Percentiles rank a stretch among this genome's conserved stretches.
phyloP scores from a whole-genome alignment of 164 flowering plant genomes.

The Magnolia changhungtana region DNA sequence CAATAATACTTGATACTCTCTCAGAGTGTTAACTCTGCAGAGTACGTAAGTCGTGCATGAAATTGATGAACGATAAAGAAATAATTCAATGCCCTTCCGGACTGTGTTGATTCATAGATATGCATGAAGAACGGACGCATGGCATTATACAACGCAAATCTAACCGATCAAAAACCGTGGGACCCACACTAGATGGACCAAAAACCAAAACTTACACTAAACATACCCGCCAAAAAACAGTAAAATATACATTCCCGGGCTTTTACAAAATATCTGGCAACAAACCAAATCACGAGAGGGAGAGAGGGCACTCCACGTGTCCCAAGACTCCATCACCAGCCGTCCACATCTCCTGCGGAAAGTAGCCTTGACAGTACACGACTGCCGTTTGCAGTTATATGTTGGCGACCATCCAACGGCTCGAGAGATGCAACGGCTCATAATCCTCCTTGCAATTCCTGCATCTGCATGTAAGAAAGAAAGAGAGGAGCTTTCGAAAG shows the following conservation, averaged over 20 bases:
- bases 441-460: not conserved
- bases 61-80: too few species aligned
- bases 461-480: not conserved
- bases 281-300: not conserved
- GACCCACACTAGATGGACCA: too few species aligned
- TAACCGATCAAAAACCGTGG: too few species aligned
- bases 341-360: conserved; percentile 11
- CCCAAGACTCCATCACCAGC: not conserved
- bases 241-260: not conserved
- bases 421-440: conserved; percentile 2
- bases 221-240: too few species aligned
- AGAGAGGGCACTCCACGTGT: not conserved
- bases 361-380: not conserved
- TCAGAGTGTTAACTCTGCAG: too few species aligned
- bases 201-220: too few species aligned
- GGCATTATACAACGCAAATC: too few species aligned
- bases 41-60: too few species aligned
- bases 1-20: too few species aligned
- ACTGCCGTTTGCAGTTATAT: not conserved
- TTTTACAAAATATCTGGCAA: not conserved
- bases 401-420: not conserved
- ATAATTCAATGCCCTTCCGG: too few species aligned
- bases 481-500: not conserved
- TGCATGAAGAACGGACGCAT: too few species aligned
- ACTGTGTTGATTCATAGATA: too few species aligned